Evolutionary conservation across 192 early-diverging fungal species (phyloP).

Genomic region (Podila epigama): DNA sequence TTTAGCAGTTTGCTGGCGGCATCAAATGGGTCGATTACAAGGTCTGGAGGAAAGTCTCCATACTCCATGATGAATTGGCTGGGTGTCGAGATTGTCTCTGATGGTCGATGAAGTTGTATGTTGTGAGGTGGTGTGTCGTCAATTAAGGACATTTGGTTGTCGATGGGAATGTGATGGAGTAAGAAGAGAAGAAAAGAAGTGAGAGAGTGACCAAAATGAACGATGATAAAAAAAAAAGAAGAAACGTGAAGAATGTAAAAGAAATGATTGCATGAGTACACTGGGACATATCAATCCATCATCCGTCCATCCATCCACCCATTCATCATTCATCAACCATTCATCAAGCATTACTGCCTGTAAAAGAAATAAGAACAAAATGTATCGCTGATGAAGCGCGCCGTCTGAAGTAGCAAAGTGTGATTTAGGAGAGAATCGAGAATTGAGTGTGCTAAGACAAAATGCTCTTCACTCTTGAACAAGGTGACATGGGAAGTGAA

Average conservation of each 20-base stretch:
- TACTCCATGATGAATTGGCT: constrained; percentile 25
- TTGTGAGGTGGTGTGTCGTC: not conserved
- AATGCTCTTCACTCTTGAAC: no score
- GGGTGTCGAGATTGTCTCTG: constrained; percentile 25
- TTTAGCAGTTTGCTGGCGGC: constrained; percentile 20
- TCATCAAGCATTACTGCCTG: no score
- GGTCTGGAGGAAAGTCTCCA: constrained; percentile 15
- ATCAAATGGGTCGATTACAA: constrained; percentile 24
- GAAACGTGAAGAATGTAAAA: not conserved
- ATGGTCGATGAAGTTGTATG: no score
- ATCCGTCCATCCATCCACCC: no score
- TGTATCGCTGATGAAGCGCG: no score
- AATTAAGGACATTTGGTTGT: not conserved
- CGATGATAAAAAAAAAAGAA: not conserved
- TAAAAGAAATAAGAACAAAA: no score
- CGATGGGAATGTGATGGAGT: not conserved
- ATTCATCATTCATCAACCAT: no score
- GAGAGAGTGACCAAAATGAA: not conserved
- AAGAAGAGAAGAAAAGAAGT: not conserved
- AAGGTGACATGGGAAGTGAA: no score
- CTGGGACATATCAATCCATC: no score
- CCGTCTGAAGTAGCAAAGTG: no score
- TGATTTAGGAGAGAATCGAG: no score
- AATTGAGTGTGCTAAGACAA: no score
- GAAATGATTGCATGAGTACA: not conserved